Base-by-base conservation (phyloP, 441 rosid species). In the Biscutella laevigata region DNA sequence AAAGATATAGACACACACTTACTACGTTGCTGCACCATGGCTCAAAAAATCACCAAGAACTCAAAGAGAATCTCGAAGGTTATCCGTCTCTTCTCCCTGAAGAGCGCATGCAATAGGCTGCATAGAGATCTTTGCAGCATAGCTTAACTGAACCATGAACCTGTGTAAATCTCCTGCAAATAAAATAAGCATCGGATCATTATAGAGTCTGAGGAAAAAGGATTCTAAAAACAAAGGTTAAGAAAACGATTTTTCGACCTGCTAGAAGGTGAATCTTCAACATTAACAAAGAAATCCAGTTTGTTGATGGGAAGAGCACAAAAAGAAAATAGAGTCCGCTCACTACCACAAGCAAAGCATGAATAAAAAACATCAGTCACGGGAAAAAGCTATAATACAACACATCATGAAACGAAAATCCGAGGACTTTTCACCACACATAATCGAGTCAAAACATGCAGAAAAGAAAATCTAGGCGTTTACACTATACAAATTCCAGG, bases 281-380 rank as follows among this genome's bases (percentile, higher is more conserved):
- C 74, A 28, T 75, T 73, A 27, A 82, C 75, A 5, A 72, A 64
- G 54, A 73, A 82, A 44, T 77, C 81, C 22, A 75, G 54, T 43
- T 79, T 77, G 73, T 72, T 75, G 25, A 49, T 55, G 4, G 77
- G 78, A 12, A 79, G 78, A 12, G 81, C 15, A 12, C 83, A 78
- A 37, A 74, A 24, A 35, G 80, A 73, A 46, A 75, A 79, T 29
- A 79, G 46, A 35, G 76, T 68, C 61, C 74, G 76, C 51, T 79
- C 82, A 2, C 89, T 82, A 69, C 77, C 89, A 47, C 79, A 82
- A 3, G 88, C 88, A 56, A 82, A 79, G 25, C 66, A 40, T 37
- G n/a, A n/a, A n/a, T n/a, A n/a, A n/a, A n/a, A n/a, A n/a, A n/a
- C n/a, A n/a, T n/a, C n/a, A n/a, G n/a, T n/a, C n/a, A n/a, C n/a